phyloP scores from a whole-genome alignment of 305 asterid genomes.

The Fraxinus nigra region DNA sequence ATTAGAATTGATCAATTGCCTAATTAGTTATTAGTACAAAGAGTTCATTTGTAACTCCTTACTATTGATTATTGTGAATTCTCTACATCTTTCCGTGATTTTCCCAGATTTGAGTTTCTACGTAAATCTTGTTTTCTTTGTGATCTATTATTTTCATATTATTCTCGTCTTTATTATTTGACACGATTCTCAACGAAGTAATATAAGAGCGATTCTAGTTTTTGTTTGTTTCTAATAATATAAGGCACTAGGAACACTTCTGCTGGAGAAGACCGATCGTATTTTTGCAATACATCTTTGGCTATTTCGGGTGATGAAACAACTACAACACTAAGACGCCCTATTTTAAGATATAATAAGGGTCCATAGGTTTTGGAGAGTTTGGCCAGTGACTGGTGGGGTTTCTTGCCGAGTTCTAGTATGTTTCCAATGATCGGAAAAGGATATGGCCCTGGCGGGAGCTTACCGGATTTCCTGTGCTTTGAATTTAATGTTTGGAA shows the following conservation, averaged over 20 bases:
- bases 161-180: no score
- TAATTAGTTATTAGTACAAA: no score
- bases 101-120: no score
- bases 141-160: no score
- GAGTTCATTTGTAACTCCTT: no score
- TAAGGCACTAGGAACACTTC: background rate
- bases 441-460: background rate
- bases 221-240: no score
- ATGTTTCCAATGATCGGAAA: background rate
- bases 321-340: background rate
- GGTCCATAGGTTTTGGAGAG: constrained; percentile 26
- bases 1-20: no score
- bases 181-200: no score
- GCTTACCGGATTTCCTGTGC: background rate
- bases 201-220: no score
- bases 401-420: background rate
- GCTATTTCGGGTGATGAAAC: background rate
- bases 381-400: constrained; percentile 9
- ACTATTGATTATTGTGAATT: no score
- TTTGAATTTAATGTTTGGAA: background rate
- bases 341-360: constrained; percentile 13
- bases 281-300: background rate
- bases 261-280: constrained; percentile 9
- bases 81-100: no score
- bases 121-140: no score